Base-by-base conservation (phyloP, 164 flowering plant genomes). In the Chloranthus sessilifolius region DNA sequence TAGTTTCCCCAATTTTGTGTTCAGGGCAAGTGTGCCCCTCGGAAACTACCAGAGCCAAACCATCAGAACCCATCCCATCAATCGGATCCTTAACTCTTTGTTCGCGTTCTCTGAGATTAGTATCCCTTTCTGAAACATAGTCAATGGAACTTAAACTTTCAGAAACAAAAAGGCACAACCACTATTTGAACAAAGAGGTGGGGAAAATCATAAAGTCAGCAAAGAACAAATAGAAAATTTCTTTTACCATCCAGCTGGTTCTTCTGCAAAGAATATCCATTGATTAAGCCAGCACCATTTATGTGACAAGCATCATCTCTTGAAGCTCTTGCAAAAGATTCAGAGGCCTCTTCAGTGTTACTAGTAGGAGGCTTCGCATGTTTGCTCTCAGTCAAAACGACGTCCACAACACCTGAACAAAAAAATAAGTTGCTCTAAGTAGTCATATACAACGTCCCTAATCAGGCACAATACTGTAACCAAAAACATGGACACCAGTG, bases 351-450 rank as follows among this genome's bases (percentile, higher is more conserved):
- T 16, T 56, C 68, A 50, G 42, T 11, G 10, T 47, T 34, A 44
- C 26, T 44, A 14, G 53, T 40, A 42, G 71, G 26, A 21, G 58
- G 49, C 21, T 36, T 47, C 17, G 54, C 61, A 40, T 22, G 46
- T 47, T 65, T 65, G 31, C 47, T 67, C 35, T 56, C 76, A 45
- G 19, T 39, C 19, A 36, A 36, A 54, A 52, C 60, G 3, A 44
- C 9, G 8, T 63, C 69, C 19, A 15, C 47, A 28, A 29, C 12
- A 30, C 56, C 56, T 53, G 29, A 30, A 39, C 24, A 53, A 40
- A 39, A 40, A 41, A 7, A 6, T 3, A n/a, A n/a, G n/a, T n/a
- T n/a, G n/a, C 24, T 2, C 27, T 33, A 37, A 41, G 38, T 27
- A 14, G 23, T 15, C 14, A 20, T 19, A 21, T 27, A 30, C 20